Evolutionary conservation across 805 yeast genomes (phyloP), one percentile per base, ranked within the genome.

Genomic region (Yarrowia yakushimensis): DNA sequence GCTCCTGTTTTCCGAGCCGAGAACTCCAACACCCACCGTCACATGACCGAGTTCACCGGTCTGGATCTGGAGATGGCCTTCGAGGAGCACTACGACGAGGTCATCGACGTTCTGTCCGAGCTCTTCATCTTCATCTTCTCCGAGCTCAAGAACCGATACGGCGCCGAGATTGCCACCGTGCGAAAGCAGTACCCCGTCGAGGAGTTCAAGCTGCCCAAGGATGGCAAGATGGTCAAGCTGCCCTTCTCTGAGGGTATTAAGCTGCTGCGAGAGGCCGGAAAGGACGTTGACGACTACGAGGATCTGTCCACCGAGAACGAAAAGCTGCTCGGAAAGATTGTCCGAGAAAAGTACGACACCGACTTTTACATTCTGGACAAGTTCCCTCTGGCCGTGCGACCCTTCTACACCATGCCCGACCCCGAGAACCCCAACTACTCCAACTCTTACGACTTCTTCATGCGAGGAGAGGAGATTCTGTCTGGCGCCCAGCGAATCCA

Each of bases 401-500:
- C 99, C 64, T 94, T 94, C 84, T 94, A 94, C 83, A 94, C 99
- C 54, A 94, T 94, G 99, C 98, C 99, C 66, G 97, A 91, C 75
- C 82, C 98, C 18, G 87, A 85, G 71, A 92, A 94, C 78, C 85
- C 96, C 67, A 82, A 87, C 69, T 92, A 92, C 79, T 92, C 98
- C 67, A 94, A 94, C 84, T 93, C 98, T 20, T 94, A 93, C 74
- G 99, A 94, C 79, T 94, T 94, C 86, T 94, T 94, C 83, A 94
- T 94, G 99, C 88, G 99, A 81, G 99, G 99, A 74, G 99, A 94
- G 80, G 99, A 94, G 79, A 94, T 94, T 71, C 79, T 94, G 69
- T 90, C 97, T n/a, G 99, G 99, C 71, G 99, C 99, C 64, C 99
- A 94, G 81, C 97, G 99, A 84, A 84, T 94, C 69, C 99, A 94